Conservation (phyloP, 352 stramenopile species). For the Saprolegnia diclina region DNA sequence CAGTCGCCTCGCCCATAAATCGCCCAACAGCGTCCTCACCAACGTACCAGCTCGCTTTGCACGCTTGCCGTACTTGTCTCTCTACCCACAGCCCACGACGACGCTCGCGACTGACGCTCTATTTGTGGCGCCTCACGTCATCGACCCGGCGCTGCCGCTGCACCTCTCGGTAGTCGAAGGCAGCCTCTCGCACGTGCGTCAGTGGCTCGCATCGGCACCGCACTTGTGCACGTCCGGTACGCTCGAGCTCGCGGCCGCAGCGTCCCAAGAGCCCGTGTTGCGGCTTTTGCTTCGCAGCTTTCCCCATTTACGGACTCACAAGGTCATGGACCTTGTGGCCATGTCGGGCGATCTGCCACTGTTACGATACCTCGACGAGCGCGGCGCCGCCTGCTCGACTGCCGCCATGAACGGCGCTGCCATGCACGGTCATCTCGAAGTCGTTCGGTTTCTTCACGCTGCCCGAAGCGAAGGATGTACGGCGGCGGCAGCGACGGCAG, state of each 20-base stretch:
- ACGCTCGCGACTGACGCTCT: too few relatives aligned
- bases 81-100: too few relatives aligned
- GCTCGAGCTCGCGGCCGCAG: not conserved
- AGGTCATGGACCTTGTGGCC: not conserved
- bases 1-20: too few relatives aligned
- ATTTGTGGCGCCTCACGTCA: too few relatives aligned
- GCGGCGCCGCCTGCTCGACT: not conserved
- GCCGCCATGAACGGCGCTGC: slow-evolving; percentile 7
- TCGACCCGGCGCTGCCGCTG: not conserved
- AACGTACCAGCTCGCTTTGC: too few relatives aligned
- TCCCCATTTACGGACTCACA: not conserved
- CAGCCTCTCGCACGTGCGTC: not conserved
- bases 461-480: too few relatives aligned
- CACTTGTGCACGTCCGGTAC: not conserved
- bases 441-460: slow-evolving; percentile 9
- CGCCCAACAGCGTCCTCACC: too few relatives aligned
- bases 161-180: not conserved
- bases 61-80: too few relatives aligned
- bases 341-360: not conserved
- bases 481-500: too few relatives aligned
- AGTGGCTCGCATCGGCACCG: not conserved
- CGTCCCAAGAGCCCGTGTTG: not conserved
- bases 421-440: slow-evolving; percentile 13
- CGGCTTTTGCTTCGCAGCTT: not conserved
- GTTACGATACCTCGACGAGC: not conserved